phyloP scores from a whole-genome alignment of 352 stramenopile species.

The Peronospora destructor region DNA sequence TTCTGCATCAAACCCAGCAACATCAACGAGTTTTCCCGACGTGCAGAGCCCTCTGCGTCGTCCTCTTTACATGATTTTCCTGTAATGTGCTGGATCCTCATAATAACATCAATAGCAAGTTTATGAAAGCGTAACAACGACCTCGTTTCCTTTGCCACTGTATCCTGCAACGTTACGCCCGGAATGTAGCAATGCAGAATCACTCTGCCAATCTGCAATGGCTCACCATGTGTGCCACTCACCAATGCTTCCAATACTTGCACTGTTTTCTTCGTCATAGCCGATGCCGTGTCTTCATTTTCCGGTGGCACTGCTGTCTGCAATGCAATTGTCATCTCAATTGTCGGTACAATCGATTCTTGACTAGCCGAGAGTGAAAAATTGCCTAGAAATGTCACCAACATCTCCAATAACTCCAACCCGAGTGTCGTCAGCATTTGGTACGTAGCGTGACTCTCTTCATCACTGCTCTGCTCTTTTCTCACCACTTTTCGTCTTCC shows the following conservation, averaged over 20 bases:
- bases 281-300: slow-evolving; percentile 34
- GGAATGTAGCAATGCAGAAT: slow-evolving; percentile 71
- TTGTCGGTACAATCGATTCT: slow-evolving; percentile 68
- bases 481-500: slow-evolving; percentile 4
- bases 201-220: slow-evolving; percentile 43
- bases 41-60: slow-evolving; percentile 27
- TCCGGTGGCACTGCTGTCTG: slow-evolving; percentile 38
- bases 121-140: slow-evolving; percentile 63
- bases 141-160: slow-evolving; percentile 40
- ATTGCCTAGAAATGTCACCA: slow-evolving; percentile 47
- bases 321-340: slow-evolving; percentile 56
- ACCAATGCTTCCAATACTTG: slow-evolving; percentile 43
- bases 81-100: slow-evolving; percentile 26
- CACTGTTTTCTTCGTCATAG: slow-evolving; percentile 34
- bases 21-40: slow-evolving; percentile 37
- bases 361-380: slow-evolving; percentile 59
- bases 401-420: slow-evolving; percentile 50
- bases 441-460: slow-evolving; percentile 18
- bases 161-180: slow-evolving; percentile 62
- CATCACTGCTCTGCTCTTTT: slow-evolving; percentile 20
- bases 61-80: slow-evolving; percentile 20
- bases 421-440: slow-evolving; percentile 48
- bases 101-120: slow-evolving; percentile 46
- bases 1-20: slow-evolving; percentile 64
- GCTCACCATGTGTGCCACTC: slow-evolving; percentile 46